Evolutionary conservation across 352 stramenopile species (phyloP).

Genomic region (Pythium pyrilobum): DNA sequence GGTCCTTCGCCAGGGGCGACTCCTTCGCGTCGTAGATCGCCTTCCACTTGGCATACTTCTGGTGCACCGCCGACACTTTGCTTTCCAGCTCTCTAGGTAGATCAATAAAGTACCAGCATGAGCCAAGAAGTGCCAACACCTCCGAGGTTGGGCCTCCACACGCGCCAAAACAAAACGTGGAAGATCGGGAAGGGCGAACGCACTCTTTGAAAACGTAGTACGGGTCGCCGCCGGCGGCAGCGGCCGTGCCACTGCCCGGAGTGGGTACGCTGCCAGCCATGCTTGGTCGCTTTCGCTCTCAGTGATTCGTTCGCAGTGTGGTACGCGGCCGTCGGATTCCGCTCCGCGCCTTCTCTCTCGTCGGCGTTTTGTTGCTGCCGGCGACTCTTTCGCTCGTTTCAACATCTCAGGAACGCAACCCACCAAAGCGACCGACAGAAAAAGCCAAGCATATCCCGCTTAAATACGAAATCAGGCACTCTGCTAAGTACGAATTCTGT

Average conservation of each 20-base stretch:
- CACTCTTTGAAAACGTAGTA: constrained; percentile 87
- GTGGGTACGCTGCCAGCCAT: constrained; percentile 5
- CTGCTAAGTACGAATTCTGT: constrained; percentile 11
- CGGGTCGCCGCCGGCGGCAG: constrained; percentile 51
- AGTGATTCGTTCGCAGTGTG: no score
- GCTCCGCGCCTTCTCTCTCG: no score
- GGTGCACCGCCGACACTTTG: constrained; percentile 69
- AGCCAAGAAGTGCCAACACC: no score
- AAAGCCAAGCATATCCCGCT: neutral
- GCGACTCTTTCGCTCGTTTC: constrained; percentile 14
- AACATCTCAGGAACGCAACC: constrained; percentile 8
- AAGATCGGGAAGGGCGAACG: constrained; percentile 8
- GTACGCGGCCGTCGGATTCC: no score
- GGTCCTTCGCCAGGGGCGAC: constrained; percentile 37
- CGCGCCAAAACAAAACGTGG: neutral
- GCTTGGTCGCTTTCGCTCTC: no score
- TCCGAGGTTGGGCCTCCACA: neutral
- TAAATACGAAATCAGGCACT: constrained; percentile 14
- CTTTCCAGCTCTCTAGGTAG: constrained; percentile 61
- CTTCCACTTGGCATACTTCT: constrained; percentile 68
- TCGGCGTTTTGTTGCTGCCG: no score
- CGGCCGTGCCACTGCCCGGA: neutral
- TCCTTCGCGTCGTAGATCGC: constrained; percentile 39
- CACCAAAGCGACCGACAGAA: no score
- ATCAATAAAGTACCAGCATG: no score